Evolutionary conservation across 805 yeast species (phyloP), one percentile per base, ranked within the genome.

Genomic region (Suhomyces xylopsoci): DNA sequence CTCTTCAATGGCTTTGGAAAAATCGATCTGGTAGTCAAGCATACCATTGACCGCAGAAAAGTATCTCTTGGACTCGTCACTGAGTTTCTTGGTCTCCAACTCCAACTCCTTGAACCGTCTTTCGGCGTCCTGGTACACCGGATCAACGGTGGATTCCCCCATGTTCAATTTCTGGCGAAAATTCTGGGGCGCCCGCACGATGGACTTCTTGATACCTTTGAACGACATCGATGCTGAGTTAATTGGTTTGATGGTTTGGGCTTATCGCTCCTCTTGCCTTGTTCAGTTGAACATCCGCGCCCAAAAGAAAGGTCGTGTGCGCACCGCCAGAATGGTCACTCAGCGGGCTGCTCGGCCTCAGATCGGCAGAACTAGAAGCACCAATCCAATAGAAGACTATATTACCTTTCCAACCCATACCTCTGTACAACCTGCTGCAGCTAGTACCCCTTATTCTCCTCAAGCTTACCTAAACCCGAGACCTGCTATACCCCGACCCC

Each of bases 81-180:
- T 87, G 55, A 94, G 78, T 66, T 90, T 88, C 74, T 90, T 89
- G 38, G 97, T 91, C 69, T 92, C 96, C 15, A 74, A 68, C 70
- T 94, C 99, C 62, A 94, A 78, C 66, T 93, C 97, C 67, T 88
- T 88, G 78, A 94, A 94, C 64, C 99, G 82, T 69, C 97, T 83
- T 71, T 94, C 99, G 6, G 99, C 98, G 73, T 94, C 99, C 26
- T 80, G 81, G 69, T 91, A 94, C 12, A 94, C 97, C 0, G 97
- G 83, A 65, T 94, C 99, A 47, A 58, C 59, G 43, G 80, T 76
- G 47, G 74, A 62, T 32, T 76, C 79, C 8, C 79, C 96, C 90
- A 90, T 91, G 71, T 94, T 87, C 74, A 94, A 71, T 80, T 90
- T 91, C 71, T 89, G 96, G 61, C 94, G 87, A 69, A 94, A 79